phyloP scores from a whole-genome alignment of 2,329 filamentous ascomycete species.

The Aspergillus sp. region DNA sequence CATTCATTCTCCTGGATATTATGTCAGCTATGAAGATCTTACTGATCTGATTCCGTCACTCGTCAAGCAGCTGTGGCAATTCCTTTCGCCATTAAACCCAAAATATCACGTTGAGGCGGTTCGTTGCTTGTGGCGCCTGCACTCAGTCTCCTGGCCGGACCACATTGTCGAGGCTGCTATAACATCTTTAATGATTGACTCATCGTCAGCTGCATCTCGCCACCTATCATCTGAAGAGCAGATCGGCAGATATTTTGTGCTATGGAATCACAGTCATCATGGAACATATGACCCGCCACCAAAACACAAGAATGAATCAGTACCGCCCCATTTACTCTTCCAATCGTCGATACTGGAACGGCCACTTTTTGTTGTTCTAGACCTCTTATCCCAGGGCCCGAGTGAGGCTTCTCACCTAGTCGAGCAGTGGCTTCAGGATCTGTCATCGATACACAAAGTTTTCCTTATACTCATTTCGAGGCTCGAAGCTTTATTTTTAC shows the following conservation, averaged over 20 bases:
- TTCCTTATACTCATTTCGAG: conserved; percentile 37
- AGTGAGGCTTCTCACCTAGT: conserved; percentile 75
- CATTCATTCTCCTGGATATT: conserved; percentile 34
- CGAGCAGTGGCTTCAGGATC: conserved; percentile 72
- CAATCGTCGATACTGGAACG: conserved; percentile 68
- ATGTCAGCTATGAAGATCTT: conserved; percentile 51
- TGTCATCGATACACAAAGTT: conserved; percentile 50
- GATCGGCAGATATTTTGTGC: conserved; percentile 40
- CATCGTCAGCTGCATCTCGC: conserved; percentile 24
- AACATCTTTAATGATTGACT: conserved; percentile 64
- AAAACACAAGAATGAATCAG: conserved; percentile 29
- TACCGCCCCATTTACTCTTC: conserved; percentile 32
- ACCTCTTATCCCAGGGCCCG: conserved; percentile 70
- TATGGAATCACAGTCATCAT: conserved; percentile 46
- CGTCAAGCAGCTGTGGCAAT: conserved; percentile 73
- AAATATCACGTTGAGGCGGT: conserved; percentile 96
- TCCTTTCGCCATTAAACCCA: conserved; percentile 76
- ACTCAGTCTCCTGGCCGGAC: conserved; percentile 66
- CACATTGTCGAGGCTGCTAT: conserved; percentile 80
- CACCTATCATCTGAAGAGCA: conserved; percentile 35
- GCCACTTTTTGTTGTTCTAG: conserved; percentile 78
- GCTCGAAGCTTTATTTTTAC: conserved; percentile 33
- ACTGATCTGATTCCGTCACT: conserved; percentile 64
- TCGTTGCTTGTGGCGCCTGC: conserved; percentile 80
- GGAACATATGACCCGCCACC: conserved; percentile 37